Evolutionary conservation across 352 stramenopile species (phyloP), one percentile per base, ranked within the genome.

Genomic region (Globisporangium alternatum): DNA sequence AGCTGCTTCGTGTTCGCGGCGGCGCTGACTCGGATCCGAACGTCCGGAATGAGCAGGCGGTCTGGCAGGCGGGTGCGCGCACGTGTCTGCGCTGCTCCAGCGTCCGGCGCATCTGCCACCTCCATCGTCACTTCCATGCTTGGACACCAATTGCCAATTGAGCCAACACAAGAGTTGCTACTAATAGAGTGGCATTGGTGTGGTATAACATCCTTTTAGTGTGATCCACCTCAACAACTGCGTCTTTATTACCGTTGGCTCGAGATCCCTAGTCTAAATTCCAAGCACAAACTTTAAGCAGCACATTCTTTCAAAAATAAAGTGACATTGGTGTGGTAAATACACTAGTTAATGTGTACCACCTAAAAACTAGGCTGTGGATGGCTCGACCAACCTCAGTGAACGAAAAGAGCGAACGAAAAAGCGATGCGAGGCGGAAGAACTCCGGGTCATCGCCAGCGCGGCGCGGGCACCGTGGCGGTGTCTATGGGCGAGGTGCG

Each of bases 381-480:
- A 63, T 56, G n/a, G 25, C 30, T 54, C 33, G 43, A 48, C 28
- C n/a, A 45, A 37, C 31, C 8, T 37, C 31, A 45, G 15, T 13
- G 9, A 25, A n/a, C 19, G 56, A 12, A 28, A 12, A 28, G 25
- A 28, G 25, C 25, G 22, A 49, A 12, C 52, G 12, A 57, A 25
- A 60, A 63, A 60, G 68, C 55, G 30, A 60, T 71, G 17, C 62
- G 62, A 54, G 43, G 43, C 43, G 43, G 43, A 48, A 7, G 43
- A 21, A 22, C 43, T 22, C 76, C 70, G 1, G 90, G 91, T 0
- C 88, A 97, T 65, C 83, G 86, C 9, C 90, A 97, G 69, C 89
- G 88, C 56, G 91, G 91, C 37, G 91, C 92, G 8, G 91, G 91
- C 60, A 90, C 86, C 21, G 88, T 97, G n/a, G 88, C 90, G 10